Evolutionary conservation across 768 basidiomycete genomes (phyloP).

Genomic region (Lactarius hatsudake): DNA sequence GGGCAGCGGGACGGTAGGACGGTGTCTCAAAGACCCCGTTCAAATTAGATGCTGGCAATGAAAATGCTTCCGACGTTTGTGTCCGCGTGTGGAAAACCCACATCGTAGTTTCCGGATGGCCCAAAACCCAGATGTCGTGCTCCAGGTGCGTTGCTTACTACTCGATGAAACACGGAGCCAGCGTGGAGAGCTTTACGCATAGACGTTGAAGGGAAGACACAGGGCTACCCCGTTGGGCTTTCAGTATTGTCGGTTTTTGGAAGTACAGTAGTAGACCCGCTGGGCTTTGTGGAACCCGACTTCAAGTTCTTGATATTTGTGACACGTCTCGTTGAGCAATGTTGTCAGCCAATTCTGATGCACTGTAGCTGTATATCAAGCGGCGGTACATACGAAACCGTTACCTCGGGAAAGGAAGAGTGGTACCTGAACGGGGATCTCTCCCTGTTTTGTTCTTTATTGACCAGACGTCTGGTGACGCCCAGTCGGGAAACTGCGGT

Average conservation of each 20-base stretch:
- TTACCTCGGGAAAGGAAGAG: not conserved
- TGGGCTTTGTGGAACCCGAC: not conserved
- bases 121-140: not conserved
- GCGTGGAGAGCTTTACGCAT: not conserved
- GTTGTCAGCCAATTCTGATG: not conserved
- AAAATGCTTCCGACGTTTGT: not conserved
- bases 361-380: not conserved
- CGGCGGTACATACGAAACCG: not conserved
- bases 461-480: not conserved
- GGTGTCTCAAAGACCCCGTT: not conserved
- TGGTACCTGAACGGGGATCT: not conserved
- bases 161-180: not conserved
- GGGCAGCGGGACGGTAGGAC: too few relatives aligned
- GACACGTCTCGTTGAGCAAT: not conserved
- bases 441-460: not conserved
- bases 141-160: not conserved
- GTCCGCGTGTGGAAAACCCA: not conserved
- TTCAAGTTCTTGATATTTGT: not conserved
- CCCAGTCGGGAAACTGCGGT: not conserved
- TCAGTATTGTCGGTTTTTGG: not conserved
- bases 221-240: not conserved
- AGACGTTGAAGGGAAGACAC: not conserved
- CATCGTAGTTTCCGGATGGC: not conserved
- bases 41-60: not conserved
- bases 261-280: not conserved